These are phyloP conservation scores for Capronia coronata DNA, from an alignment of 2,329 filamentous ascomycete species.

Conservation along the genomic window DNA sequence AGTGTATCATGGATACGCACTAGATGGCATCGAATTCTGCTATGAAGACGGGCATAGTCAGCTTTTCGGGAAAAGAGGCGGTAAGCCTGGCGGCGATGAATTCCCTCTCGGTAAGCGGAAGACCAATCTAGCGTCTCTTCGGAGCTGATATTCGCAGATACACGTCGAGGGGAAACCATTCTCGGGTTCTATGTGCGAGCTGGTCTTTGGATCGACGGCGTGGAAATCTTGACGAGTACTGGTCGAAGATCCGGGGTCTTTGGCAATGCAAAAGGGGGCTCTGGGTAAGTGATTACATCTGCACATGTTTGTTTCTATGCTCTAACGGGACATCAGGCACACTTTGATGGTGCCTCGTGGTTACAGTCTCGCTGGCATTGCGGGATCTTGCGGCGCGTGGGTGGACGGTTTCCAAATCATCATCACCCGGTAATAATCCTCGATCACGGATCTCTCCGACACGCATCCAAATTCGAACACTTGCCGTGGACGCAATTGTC, in stretches of 20 bases:
- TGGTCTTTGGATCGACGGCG: conserved; percentile 76
- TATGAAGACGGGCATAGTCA: conserved; percentile 83
- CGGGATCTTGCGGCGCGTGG: conserved; percentile 73
- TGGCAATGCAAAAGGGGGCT: conserved; percentile 73
- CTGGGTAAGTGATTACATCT: conserved; percentile 58
- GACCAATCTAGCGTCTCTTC: not conserved
- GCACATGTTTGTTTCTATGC: not conserved
- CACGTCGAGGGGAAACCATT: conserved; percentile 75
- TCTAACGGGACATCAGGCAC: conserved; percentile 50
- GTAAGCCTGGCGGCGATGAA: conserved; percentile 61
- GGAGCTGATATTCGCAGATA: conserved; percentile 50
- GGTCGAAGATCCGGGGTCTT: conserved; percentile 81
- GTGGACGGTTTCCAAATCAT: conserved; percentile 81
- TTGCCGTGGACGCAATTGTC: not conserved
- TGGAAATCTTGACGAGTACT: conserved; percentile 82
- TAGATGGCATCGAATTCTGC: conserved; percentile 85
- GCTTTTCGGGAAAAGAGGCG: conserved; percentile 75
- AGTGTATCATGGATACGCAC: conserved; percentile 66
- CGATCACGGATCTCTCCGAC: conserved; percentile 2
- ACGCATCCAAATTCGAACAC: not conserved
- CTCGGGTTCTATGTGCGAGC: conserved; percentile 78
- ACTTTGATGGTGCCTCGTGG: conserved; percentile 83
- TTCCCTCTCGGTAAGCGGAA: conserved; percentile 65
- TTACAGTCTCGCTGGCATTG: conserved; percentile 80
- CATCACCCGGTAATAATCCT: conserved; percentile 54